Base-by-base conservation (phyloP, 2,329 filamentous ascomycete species). In the Leptographium procerum region DNA sequence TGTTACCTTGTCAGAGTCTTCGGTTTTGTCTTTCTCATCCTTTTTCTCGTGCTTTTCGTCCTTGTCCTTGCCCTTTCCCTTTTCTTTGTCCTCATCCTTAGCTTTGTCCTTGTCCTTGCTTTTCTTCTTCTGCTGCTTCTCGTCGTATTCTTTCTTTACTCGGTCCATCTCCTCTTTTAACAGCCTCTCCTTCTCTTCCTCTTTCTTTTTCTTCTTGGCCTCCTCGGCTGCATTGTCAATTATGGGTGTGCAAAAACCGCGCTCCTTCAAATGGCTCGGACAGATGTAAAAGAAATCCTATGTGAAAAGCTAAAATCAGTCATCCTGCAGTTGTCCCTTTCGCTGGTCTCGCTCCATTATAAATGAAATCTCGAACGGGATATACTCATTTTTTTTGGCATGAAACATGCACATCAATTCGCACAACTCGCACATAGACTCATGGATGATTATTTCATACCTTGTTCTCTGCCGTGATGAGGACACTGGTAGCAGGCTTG, bases 251-350 rank as follows among this genome's bases (percentile, higher is more conserved):
- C 88, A 92, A 70, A 96, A 97, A 47, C 87, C 83, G 34, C 77
- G 78, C 67, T 97, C 94, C 66, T 87, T 89, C 10, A 97, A 75
- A 71, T 99, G 94, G 34, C 80, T 77, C 7, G 85, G 79, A 66
- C 94, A 99, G 51, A 95, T 82, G 69, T 95, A 96, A 75, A 99
- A 97, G 73, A 91, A 95, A 69, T 96, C 91, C 78, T 78, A 62
- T 2, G 8, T 2, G 4, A 22, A 14, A n/a, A 26, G n/a, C n/a
- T 11, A 57, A 24, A 13, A 40, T 40, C 36, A 40, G 36, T 19
- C 36, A 40, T 50, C 24, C 22, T 2, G 22, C 14, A 13, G 24
- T n/a, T n/a, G n/a, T n/a, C n/a, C n/a, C n/a, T n/a, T n/a, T n/a
- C n/a, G n/a, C n/a, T n/a, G n/a, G n/a, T n/a, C n/a, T n/a, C n/a